phyloP scores from a whole-genome alignment of 2,329 filamentous ascomycete genomes.

The Pseudocercospora crystallina region DNA sequence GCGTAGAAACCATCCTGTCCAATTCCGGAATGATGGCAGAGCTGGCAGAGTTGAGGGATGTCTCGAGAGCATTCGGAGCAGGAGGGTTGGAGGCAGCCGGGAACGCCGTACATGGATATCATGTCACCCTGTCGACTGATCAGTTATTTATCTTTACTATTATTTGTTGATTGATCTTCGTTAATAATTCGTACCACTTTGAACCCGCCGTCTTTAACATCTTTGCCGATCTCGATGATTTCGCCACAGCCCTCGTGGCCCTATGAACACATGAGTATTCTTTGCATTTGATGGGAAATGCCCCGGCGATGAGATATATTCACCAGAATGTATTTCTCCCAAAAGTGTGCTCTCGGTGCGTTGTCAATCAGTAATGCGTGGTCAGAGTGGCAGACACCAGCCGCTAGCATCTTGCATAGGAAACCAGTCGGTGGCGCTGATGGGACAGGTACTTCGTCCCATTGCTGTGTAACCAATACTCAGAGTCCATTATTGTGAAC shows the following conservation, averaged over 20 bases:
- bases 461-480: neutral
- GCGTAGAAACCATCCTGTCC: constrained; percentile 48
- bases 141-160: no score
- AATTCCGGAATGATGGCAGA: constrained; percentile 44
- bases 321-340: constrained; percentile 29
- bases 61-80: constrained; percentile 44
- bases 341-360: constrained; percentile 28
- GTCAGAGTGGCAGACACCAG: constrained; percentile 39
- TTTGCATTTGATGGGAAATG: no score
- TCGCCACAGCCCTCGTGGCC: constrained; percentile 27
- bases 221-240: constrained; percentile 18
- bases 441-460: constrained; percentile 31
- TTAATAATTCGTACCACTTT: constrained; percentile 8
- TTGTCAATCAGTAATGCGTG: constrained; percentile 33
- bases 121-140: constrained; percentile 26
- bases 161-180: no score
- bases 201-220: constrained; percentile 12
- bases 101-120: constrained; percentile 35
- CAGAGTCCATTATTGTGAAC: neutral
- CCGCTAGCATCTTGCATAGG: constrained; percentile 38
- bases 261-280: constrained; percentile 7
- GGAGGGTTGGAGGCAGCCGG: constrained; percentile 34
- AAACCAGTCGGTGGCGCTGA: constrained; percentile 27
- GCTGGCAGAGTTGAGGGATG: constrained; percentile 40
- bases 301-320: no score